A percentile compares a stretch with the other conserved stretches of the same genome.
Conservation (phyloP, 768 basidiomycete species). For the Termitomyces sp. region DNA sequence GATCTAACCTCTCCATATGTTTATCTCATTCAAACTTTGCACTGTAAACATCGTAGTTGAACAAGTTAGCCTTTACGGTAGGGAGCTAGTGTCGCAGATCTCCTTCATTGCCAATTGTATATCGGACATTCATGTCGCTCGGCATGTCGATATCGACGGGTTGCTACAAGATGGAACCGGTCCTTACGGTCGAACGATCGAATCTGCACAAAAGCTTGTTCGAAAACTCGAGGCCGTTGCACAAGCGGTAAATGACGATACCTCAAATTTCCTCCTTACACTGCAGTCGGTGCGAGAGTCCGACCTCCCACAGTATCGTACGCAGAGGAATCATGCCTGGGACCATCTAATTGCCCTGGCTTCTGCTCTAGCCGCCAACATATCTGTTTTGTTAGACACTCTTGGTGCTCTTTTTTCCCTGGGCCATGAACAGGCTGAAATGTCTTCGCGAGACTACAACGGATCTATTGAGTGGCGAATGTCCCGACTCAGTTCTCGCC, state of each 20-base stretch:
- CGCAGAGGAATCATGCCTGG: conserved; percentile 29
- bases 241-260: conserved; percentile 76
- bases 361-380: conserved; percentile 52
- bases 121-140: conserved; percentile 74
- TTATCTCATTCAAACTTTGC: background rate
- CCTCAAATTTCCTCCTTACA: conserved; percentile 53
- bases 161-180: conserved; percentile 49
- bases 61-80: conserved; percentile 39
- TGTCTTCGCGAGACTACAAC: conserved; percentile 65
- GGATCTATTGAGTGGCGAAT: conserved; percentile 76
- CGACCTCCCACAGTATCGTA: conserved; percentile 25
- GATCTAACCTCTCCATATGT: background rate
- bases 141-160: conserved; percentile 81
- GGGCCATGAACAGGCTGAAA: conserved; percentile 68
- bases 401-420: conserved; percentile 58
- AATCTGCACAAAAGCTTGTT: conserved; percentile 62
- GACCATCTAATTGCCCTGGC: conserved; percentile 48
- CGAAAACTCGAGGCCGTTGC: conserved; percentile 66
- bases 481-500: conserved; percentile 62
- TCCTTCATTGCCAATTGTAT: conserved; percentile 56
- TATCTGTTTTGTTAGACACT: conserved; percentile 50
- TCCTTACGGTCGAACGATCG: conserved; percentile 63
- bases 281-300: conserved; percentile 47
- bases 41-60: conserved; percentile 24
- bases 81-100: conserved; percentile 51